These are phyloP conservation scores for Tolypocladium tundrense DNA, from an alignment of 2,329 filamentous ascomycete species.

Conservation along the genomic window DNA sequence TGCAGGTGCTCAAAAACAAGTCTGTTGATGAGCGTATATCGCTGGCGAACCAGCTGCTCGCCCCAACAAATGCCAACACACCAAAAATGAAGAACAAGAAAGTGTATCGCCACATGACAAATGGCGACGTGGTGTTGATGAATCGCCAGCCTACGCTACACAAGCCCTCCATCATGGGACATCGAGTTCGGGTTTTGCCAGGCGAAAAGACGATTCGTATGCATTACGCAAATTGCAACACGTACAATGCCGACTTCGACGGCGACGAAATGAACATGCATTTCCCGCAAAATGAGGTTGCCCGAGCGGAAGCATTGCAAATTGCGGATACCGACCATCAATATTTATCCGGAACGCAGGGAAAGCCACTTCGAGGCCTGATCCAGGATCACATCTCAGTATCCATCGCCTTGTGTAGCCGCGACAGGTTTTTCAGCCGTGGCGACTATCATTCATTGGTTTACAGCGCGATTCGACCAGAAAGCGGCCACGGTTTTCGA, in stretches of 20 bases:
- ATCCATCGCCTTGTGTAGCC: slow-evolving; percentile 79
- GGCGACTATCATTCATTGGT: slow-evolving; percentile 87
- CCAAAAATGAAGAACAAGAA: slow-evolving; percentile 84
- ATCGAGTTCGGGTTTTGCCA: slow-evolving; percentile 81
- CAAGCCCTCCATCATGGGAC: slow-evolving; percentile 98
- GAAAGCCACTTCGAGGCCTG: slow-evolving; percentile 88
- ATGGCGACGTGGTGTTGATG: slow-evolving; percentile 96
- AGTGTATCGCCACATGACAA: slow-evolving; percentile 89
- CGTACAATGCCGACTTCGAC: slow-evolving; percentile 98
- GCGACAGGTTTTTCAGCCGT: slow-evolving; percentile 81
- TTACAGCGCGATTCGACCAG: slow-evolving; percentile 80
- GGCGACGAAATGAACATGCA: slow-evolving; percentile 99
- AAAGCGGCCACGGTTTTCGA: slow-evolving; percentile 76
- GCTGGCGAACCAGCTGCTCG: slow-evolving; percentile 87
- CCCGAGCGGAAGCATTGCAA: slow-evolving; percentile 84
- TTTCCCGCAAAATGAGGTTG: slow-evolving; percentile 94
- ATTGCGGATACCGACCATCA: slow-evolving; percentile 96
- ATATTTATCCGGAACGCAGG: slow-evolving; percentile 90
- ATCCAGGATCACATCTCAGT: slow-evolving; percentile 99
- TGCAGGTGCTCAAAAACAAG: slow-evolving; percentile 80
- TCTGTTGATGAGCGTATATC: slow-evolving; percentile 79
- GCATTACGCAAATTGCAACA: slow-evolving; percentile 99
- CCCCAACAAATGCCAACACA: slow-evolving; percentile 64
- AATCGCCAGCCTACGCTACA: slow-evolving; percentile 96
- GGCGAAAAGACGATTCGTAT: slow-evolving; percentile 97